phyloP scores from a whole-genome alignment of 176 grass and related monocot genomes.

The Bonia amplexicaulis region DNA sequence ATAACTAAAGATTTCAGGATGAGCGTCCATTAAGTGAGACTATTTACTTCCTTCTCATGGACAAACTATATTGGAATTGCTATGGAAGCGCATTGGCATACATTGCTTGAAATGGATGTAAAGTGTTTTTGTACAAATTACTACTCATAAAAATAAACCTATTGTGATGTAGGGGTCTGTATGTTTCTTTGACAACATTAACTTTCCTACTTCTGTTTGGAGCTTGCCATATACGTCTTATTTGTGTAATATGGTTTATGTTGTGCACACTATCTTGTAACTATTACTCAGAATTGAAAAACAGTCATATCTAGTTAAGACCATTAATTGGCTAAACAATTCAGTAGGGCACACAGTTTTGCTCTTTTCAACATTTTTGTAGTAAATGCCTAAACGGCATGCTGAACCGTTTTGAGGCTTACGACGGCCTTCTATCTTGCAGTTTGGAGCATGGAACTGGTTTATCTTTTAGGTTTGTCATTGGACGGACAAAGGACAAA shows the following conservation, averaged over 20 bases:
- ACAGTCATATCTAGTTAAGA: neutral
- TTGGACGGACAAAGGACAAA: constrained; percentile 61
- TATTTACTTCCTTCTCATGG: neutral
- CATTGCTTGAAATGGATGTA: neutral
- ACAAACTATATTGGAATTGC: neutral
- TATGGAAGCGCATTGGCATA: neutral
- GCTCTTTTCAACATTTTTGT: neutral
- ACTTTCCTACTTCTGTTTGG: neutral
- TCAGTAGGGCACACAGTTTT: neutral
- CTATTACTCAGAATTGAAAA: neutral
- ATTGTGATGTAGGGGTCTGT: neutral
- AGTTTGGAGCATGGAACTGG: constrained; percentile 86
- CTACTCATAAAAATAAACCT: neutral
- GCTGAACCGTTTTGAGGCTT: constrained; percentile 1
- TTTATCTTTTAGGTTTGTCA: constrained; percentile 91
- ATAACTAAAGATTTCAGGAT: neutral
- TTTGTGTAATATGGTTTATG: neutral
- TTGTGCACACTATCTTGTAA: neutral
- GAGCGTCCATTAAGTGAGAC: neutral
- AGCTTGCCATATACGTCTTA: neutral
- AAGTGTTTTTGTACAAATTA: neutral
- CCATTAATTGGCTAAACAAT: neutral
- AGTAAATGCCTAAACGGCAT: neutral
- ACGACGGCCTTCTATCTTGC: constrained; percentile 27
- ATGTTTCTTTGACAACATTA: neutral